Evolutionary conservation across 2,329 filamentous ascomycete genomes (phyloP), one percentile per base, ranked within the genome.

Genomic region (Raffaelea arxii): DNA sequence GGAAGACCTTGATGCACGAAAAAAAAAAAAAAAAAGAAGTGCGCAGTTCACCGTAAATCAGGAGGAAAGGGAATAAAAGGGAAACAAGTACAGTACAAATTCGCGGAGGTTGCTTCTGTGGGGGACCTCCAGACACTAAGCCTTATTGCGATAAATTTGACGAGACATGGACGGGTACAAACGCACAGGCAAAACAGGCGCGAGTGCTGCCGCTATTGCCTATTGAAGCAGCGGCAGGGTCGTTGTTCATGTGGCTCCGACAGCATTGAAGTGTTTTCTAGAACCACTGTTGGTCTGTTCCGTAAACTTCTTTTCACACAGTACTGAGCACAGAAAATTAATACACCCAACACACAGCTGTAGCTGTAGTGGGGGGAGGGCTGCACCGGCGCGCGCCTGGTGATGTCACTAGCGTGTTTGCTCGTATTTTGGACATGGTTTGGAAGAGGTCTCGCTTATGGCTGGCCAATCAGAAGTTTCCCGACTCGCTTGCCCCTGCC

Each of bases 81-180:
- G n/a, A n/a, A n/a, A n/a, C n/a, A n/a, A n/a, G n/a, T n/a, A n/a
- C n/a, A n/a, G n/a, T n/a, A n/a, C n/a, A n/a, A n/a, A n/a, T n/a
- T n/a, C n/a, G n/a, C n/a, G n/a, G n/a, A n/a, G n/a, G n/a, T 10
- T 18, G 19, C 14, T 16, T 36, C 32, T 36, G 16, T 36, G 7
- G 32, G 7, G 37, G 9, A 42, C 6, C 6, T 4, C 21, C 25
- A 19, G 25, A 52, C 62, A 58, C 64, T 65, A 66, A 59, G 55
- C 62, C 59, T 44, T 56, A 58, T 64, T 62, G 54, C 58, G 62
- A 62, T 58, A 65, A 63, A 54, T 61, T 66, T 64, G 58, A 64
- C 64, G 63, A 66, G 54, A 49, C 23, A 46, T 46, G 46, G 54
- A 18, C 46, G 41, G 43, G 27, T 45, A 43, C 22, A 24, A 43